Conservation (phyloP, 2,329 filamentous ascomycete species). For the Fusarium mundagurra region DNA sequence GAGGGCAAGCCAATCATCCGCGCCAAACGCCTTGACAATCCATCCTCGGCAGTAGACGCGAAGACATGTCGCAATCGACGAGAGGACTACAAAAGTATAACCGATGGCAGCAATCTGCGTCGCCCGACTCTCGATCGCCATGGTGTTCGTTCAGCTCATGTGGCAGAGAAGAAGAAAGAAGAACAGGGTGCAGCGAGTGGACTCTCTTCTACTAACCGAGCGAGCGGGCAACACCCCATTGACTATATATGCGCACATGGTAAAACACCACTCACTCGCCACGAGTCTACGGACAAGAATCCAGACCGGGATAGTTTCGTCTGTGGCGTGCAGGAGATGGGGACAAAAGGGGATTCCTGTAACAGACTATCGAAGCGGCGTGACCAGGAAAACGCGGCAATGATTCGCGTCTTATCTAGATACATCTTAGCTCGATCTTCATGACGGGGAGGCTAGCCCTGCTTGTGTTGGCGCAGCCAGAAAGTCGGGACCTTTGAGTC, state of each 20-base stretch:
- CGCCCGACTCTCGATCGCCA: conserved; percentile 16
- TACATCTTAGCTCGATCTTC: neutral
- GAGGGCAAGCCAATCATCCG: conserved; percentile 49
- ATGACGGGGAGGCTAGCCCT: neutral
- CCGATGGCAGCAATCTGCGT: conserved; percentile 40
- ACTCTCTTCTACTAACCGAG: neutral
- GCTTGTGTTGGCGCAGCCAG: neutral
- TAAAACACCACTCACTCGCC: neutral
- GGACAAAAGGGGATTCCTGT: neutral
- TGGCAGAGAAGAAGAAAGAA: neutral
- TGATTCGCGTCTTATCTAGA: neutral
- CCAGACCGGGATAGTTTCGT: conserved; percentile 7
- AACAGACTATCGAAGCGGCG: neutral
- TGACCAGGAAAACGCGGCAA: neutral
- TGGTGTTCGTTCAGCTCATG: neutral
- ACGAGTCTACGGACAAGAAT: neutral
- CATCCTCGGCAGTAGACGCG: conserved; percentile 47
- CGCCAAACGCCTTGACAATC: conserved; percentile 46
- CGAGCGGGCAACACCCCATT: neutral
- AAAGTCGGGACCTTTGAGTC: neutral
- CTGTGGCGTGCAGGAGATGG: neutral
- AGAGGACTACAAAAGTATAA: conserved; percentile 48
- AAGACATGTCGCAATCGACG: conserved; percentile 44
- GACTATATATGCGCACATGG: conserved; percentile 11
- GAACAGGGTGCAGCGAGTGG: neutral